Evolutionary conservation across 2,329 filamentous ascomycete species (phyloP), one percentile per base, ranked within the genome.

Genomic region (Tothia fuscella): DNA sequence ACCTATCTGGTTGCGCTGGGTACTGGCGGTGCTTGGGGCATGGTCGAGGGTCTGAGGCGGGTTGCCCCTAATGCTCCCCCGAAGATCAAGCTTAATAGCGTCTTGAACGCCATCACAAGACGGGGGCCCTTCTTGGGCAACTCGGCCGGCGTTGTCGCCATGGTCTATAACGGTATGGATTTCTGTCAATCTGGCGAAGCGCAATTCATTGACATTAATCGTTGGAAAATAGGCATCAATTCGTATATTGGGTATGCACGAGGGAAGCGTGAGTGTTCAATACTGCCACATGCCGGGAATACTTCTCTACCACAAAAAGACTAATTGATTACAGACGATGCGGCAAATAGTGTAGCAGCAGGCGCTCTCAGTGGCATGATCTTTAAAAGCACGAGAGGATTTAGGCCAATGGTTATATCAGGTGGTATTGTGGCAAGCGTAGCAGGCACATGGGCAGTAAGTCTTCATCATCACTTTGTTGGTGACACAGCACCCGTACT

Each of bases 111-210:
- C 43, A 78, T 98, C 48, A 98, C 91, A 46, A 70, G 91, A 56
- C 72, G 91, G 62, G 91, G 91, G 3, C 91, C 91, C 10, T 98
- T 95, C 66, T 64, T 98, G 52, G 91, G 91, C 32, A 98, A 98
- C 70, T 93, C 85, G 24, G 89, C 89, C 1, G 91, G 87, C 56
- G 89, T 96, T 25, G 79, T 98, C 41, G 91, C 93, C 25, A 88
- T 98, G 71, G 78, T 87, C 41, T 98, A 98, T 67, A 98, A 96
- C 65, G 83, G 84, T 42, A 71, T 41, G n/a, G n/a, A n/a, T n/a
- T n/a, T n/a, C n/a, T n/a, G n/a, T n/a, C n/a, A n/a, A n/a, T n/a
- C 12, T 7, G 22, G 25, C 6, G 12, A 37, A 37, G 25, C 16
- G 24, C 26, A 10, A 9, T 37, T 22, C 16, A 16, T n/a, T 91